Evolutionary conservation across 805 yeast genomes (phyloP).

Genomic region (Yamadazyma philogaea): DNA sequence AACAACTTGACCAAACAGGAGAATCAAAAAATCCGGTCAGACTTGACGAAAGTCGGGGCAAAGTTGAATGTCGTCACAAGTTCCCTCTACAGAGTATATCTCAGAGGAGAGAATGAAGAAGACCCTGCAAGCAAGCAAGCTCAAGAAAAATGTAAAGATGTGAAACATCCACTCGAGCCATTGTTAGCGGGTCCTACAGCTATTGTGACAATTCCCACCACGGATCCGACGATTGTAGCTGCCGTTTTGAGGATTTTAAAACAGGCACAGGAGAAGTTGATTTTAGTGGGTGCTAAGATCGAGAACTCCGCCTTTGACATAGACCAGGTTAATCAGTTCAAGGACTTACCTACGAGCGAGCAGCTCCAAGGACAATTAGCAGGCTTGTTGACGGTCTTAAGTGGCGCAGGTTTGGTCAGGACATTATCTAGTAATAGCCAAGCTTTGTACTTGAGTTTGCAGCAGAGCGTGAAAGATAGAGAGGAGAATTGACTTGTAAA

Average conservation of each 20-base stretch:
- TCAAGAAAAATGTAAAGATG: constrained; percentile 37
- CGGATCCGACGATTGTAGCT: constrained; percentile 69
- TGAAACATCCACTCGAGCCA: constrained; percentile 64
- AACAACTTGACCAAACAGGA: constrained; percentile 74
- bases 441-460: constrained; percentile 69
- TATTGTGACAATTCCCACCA: constrained; percentile 59
- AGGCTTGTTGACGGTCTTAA: constrained; percentile 75
- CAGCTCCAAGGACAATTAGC: constrained; percentile 78
- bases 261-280: constrained; percentile 65
- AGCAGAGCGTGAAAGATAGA: constrained; percentile 32
- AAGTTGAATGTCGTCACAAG: constrained; percentile 66
- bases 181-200: constrained; percentile 86
- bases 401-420: constrained; percentile 86
- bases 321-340: constrained; percentile 56
- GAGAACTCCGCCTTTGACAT: constrained; percentile 57
- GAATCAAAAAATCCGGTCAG: constrained; percentile 58
- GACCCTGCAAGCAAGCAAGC: constrained; percentile 74
- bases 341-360: constrained; percentile 67
- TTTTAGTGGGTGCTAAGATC: constrained; percentile 82
- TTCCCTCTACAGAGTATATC: constrained; percentile 67
- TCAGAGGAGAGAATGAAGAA: constrained; percentile 61
- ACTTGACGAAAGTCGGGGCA: constrained; percentile 65
- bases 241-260: constrained; percentile 60
- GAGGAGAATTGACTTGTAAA: constrained; percentile 6
- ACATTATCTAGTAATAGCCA: constrained; percentile 72